These are phyloP conservation scores for Colletotrichum cuscutae DNA, from an alignment of 2,329 filamentous ascomycete genomes.

Conservation along the genomic window DNA sequence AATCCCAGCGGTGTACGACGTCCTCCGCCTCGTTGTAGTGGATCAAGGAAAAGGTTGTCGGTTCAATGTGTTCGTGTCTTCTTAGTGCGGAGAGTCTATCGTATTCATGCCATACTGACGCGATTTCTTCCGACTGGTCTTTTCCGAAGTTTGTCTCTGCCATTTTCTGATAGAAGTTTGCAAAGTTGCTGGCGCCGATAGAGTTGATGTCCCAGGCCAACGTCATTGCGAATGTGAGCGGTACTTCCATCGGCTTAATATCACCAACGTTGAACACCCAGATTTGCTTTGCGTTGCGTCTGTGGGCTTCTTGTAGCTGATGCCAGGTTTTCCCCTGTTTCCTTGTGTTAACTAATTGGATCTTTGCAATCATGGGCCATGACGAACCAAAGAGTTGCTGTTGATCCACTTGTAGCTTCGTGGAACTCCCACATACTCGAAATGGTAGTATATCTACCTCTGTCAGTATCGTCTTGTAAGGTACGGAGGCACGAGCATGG, in stretches of 20 bases:
- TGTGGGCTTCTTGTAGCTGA: slow-evolving; percentile 66
- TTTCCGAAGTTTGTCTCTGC: slow-evolving; percentile 51
- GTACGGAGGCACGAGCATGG: fast-evolving
- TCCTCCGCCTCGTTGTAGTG: slow-evolving; percentile 70
- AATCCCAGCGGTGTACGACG: slow-evolving; percentile 51
- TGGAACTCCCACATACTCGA: slow-evolving; percentile 71
- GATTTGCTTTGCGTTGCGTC: slow-evolving; percentile 57
- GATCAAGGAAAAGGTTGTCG: slow-evolving; percentile 64
- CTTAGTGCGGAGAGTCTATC: slow-evolving; percentile 59
- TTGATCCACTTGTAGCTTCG: slow-evolving; percentile 72
- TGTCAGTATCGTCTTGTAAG: slow-evolving; percentile 28
- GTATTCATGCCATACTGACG: slow-evolving; percentile 63
- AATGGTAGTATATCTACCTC: slow-evolving; percentile 59
- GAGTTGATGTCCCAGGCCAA: slow-evolving; percentile 65
- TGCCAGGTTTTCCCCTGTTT: slow-evolving; percentile 52
- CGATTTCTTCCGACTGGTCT: slow-evolving; percentile 56
- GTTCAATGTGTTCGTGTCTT: slow-evolving; percentile 70
- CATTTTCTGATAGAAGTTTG: slow-evolving; percentile 12
- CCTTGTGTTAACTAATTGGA: not conserved
- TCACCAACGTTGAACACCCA: slow-evolving; percentile 74
- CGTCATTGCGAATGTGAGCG: slow-evolving; percentile 65
- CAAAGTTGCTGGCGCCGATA: slow-evolving; percentile 54
- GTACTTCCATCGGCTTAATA: slow-evolving; percentile 67
- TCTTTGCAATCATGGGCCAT: fast-evolving
- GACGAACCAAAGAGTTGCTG: slow-evolving; percentile 62